A percentile compares a stretch with the other conserved stretches of the same genome.
Evolutionary conservation across 352 stramenopile species (phyloP).

Genomic region (Globisporangium recalcitrans): DNA sequence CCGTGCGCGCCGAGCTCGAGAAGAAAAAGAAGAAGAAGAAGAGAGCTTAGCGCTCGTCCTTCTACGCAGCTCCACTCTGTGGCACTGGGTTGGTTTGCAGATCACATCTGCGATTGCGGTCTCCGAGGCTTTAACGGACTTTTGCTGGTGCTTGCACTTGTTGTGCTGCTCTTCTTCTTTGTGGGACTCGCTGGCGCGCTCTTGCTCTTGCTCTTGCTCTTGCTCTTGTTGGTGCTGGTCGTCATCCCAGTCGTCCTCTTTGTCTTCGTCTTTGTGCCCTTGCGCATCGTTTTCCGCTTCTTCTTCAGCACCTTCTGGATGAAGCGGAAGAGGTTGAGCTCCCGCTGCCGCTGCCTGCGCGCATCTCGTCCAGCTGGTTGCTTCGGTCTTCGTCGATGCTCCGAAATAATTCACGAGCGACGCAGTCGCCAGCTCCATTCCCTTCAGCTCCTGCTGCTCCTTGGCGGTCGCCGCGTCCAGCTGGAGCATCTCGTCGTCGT

Average conservation of each 20-base stretch:
- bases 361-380: conserved; percentile 47
- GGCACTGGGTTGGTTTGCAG: too few relatives aligned
- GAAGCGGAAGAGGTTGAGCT: conserved; percentile 47
- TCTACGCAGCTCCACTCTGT: too few relatives aligned
- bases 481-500: conserved; percentile 43
- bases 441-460: conserved; percentile 25
- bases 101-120: not conserved
- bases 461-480: conserved; percentile 39
- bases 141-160: not conserved
- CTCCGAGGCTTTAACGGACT: conserved; percentile 6
- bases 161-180: conserved; percentile 1
- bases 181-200: conserved; percentile 1
- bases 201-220: not conserved
- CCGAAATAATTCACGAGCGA: conserved; percentile 38
- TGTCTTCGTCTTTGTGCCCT: conserved; percentile 20
- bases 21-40: conserved; percentile 85
- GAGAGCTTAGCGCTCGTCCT: too few relatives aligned
- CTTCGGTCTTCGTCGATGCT: conserved; percentile 52
- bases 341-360: conserved; percentile 23
- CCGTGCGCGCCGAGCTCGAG: conserved; percentile 65
- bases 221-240: conserved; percentile 6
- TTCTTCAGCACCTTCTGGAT: conserved; percentile 25
- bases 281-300: conserved; percentile 19
- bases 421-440: conserved; percentile 26
- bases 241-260: conserved; percentile 24